phyloP scores from a whole-genome alignment of 2,329 filamentous ascomycete species.

The Emmonsiellopsis sp. region DNA sequence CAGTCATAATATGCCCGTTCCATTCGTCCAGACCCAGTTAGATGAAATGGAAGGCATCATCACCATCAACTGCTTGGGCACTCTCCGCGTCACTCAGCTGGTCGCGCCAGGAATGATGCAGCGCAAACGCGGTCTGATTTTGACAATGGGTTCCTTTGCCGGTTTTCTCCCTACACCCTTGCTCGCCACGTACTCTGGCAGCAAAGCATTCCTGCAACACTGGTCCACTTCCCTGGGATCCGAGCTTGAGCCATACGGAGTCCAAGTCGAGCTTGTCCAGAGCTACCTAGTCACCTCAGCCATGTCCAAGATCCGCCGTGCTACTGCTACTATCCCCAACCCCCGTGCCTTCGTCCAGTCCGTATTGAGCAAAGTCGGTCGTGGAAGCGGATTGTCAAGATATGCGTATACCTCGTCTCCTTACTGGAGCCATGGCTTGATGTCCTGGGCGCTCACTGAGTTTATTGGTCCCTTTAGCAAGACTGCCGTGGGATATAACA shows the following conservation, averaged over 20 bases:
- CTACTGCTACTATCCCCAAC: constrained; percentile 68
- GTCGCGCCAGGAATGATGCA: constrained; percentile 76
- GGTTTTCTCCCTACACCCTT: constrained; percentile 87
- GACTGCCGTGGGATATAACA: constrained; percentile 52
- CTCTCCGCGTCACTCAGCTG: constrained; percentile 76
- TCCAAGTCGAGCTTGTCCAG: constrained; percentile 85
- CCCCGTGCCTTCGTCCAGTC: constrained; percentile 74
- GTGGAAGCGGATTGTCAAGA: constrained; percentile 65
- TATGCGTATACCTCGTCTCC: constrained; percentile 81
- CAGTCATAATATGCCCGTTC: constrained; percentile 85
- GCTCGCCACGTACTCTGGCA: constrained; percentile 91
- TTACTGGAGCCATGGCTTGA: constrained; percentile 82
- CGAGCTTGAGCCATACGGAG: constrained; percentile 70
- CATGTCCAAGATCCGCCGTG: constrained; percentile 89
- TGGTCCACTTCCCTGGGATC: constrained; percentile 82
- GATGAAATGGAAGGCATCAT: constrained; percentile 83
- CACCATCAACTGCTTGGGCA: constrained; percentile 89
- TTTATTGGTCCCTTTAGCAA: constrained; percentile 51
- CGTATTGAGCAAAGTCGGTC: constrained; percentile 70
- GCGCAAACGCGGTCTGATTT: constrained; percentile 76
- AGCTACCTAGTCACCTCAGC: constrained; percentile 90
- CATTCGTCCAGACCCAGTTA: constrained; percentile 70
- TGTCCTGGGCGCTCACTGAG: constrained; percentile 69
- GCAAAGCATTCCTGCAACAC: constrained; percentile 95
- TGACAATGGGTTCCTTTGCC: constrained; percentile 96